These are phyloP conservation scores for Pichia cephalocereana DNA, from an alignment of 805 yeast genomes.

Conservation along the genomic window DNA sequence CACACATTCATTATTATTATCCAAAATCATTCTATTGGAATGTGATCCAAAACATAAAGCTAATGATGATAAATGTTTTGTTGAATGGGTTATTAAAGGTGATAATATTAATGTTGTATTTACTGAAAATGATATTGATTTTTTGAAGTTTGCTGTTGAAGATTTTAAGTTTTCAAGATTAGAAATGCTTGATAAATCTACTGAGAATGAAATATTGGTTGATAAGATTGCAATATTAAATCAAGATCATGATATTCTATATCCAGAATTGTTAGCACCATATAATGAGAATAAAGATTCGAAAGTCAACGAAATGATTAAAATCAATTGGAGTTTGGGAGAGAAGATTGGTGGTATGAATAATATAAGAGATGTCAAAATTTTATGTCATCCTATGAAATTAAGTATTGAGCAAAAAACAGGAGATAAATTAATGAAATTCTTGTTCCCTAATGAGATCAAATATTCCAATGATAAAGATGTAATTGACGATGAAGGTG, in stretches of 20 bases:
- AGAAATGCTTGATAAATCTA: constrained; percentile 58
- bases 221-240: constrained; percentile 63
- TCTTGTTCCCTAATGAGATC: constrained; percentile 50
- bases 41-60: constrained; percentile 20
- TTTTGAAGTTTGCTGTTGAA: constrained; percentile 62
- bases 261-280: constrained; percentile 66
- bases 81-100: constrained; percentile 57
- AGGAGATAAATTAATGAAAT: constrained; percentile 51
- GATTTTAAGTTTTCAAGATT: constrained; percentile 51
- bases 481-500: not conserved
- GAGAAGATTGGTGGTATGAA: constrained; percentile 86
- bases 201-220: constrained; percentile 50
- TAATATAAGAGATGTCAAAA: constrained; percentile 57
- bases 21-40: constrained; percentile 28
- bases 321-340: constrained; percentile 66
- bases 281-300: constrained; percentile 13
- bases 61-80: constrained; percentile 6
- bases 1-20: constrained; percentile 35
- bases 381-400: constrained; percentile 56
- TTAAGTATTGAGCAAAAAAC: constrained; percentile 66
- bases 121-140: constrained; percentile 44
- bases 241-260: constrained; percentile 43
- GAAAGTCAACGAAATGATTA: constrained; percentile 27
- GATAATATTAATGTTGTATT: constrained; percentile 68
- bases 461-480: not conserved